phyloP scores from a whole-genome alignment of 139 green algal genomes.

The Picochlorum sp. region DNA sequence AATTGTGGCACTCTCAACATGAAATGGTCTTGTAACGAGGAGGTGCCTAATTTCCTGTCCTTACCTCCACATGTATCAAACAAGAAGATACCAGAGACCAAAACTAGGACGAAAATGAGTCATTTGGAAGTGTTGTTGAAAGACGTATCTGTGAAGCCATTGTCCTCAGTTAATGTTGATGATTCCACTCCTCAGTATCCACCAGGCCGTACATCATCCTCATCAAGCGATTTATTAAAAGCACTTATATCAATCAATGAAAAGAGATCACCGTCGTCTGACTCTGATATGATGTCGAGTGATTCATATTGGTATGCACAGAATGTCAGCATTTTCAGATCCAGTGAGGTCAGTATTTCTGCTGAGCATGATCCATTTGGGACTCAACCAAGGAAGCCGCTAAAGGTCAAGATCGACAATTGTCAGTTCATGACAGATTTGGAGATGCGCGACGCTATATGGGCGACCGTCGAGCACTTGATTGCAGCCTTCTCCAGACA shows the following conservation, averaged over 20 bases:
- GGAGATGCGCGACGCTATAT: conserved; percentile 25
- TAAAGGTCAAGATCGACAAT: conserved; percentile 31
- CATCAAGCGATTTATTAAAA: too few relatives aligned
- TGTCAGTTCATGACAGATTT: conserved; percentile 33
- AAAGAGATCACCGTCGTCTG: too few relatives aligned
- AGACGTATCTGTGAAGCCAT: background rate
- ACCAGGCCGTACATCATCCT: too few relatives aligned
- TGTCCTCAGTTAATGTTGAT: too few relatives aligned
- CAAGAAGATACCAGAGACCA: background rate
- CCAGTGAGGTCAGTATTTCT: background rate
- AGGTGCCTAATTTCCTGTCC: conserved; percentile 14
- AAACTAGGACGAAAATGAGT: background rate
- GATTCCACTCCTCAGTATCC: too few relatives aligned
- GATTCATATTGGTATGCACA: background rate
- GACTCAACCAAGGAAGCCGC: conserved; percentile 4
- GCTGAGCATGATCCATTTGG: background rate
- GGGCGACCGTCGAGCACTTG: conserved; percentile 24
- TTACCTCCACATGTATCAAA: conserved; percentile 9
- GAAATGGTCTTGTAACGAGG: conserved; percentile 30
- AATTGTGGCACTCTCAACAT: conserved; percentile 5
- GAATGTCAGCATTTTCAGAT: background rate
- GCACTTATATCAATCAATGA: too few relatives aligned
- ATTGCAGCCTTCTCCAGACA: conserved; percentile 9
- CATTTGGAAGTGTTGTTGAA: conserved; percentile 2
- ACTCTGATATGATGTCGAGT: too few relatives aligned